Base-by-base conservation (phyloP, 2,329 filamentous ascomycete species). In the Colletotrichum horii region DNA sequence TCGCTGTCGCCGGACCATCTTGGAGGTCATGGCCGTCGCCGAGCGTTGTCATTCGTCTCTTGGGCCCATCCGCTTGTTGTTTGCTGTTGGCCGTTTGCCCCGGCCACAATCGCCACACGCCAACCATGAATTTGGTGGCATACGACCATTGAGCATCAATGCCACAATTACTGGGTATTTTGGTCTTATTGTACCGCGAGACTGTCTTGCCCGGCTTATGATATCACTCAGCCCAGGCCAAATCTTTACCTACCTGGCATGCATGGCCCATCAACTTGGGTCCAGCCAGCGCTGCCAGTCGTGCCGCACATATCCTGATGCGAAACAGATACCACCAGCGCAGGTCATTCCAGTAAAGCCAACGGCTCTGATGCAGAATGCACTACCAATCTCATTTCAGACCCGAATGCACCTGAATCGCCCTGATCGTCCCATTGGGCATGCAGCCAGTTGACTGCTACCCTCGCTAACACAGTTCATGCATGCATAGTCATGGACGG, bases 31-130 rank as follows among this genome's bases (percentile, higher is more conserved):
- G 55, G 14, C 55, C 30, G 22, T 38, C n/a, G 4, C 2, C 30
- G 22, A 34, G 62, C 15, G 19, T 32, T 24, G 24, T n/a, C 6
- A 24, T 72, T 73, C 34, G 62, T n/a, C 60, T 12, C 24, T 55
- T 34, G 26, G 4, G 19, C 34, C 15, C 22, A n/a, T 38, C 34
- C 8, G 56, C 48, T 60, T 60, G 32, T 36, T 30, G 62, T 52
- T 60, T 60, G 32, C 30, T 30, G 62, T 52, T 65, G 73, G 56
- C 73, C 73, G 19, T 24, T 48, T 60, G 14, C 60, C 48, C 19
- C 62, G 73, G 65, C 73, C 64, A 22, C 32, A 36, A 36, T 73
- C 32, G 70, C 70, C 70, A 68, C 69, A 64, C 58, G 36, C 14
- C 34, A 24, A 52, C 58, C 16, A 60, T 28, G 43, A 8, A 48